Conservation (phyloP, 352 stramenopile species). For the Elongisporangium senticosum region DNA sequence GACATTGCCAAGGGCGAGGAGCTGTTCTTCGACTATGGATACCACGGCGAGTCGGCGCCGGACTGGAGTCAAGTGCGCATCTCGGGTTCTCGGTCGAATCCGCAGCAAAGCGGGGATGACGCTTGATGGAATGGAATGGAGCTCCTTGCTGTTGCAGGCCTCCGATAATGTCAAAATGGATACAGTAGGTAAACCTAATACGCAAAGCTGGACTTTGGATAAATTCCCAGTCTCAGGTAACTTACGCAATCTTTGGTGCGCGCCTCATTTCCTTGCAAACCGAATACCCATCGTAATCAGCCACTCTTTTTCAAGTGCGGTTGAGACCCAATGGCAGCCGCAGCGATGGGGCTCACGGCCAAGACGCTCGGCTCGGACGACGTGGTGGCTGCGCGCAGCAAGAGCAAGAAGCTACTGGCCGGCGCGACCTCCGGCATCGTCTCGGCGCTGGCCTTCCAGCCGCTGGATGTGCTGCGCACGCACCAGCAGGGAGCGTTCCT, state of each 20-base stretch:
- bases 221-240: neutral
- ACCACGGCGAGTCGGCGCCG: constrained; percentile 48
- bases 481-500: constrained; percentile 81
- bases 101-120: neutral
- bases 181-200: neutral
- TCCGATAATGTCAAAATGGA: neutral
- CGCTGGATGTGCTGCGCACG: constrained; percentile 79
- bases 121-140: neutral
- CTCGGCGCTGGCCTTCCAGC: constrained; percentile 80
- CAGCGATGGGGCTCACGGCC: neutral
- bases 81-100: constrained; percentile 14
- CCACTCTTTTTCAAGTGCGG: neutral
- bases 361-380: constrained; percentile 10
- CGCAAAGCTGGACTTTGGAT: neutral
- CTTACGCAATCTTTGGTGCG: neutral
- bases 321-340: neutral
- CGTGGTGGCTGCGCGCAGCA: constrained; percentile 25
- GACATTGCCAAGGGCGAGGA: constrained; percentile 84
- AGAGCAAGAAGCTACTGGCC: constrained; percentile 68
- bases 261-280: neutral
- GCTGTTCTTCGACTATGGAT: constrained; percentile 69
- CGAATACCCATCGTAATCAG: neutral
- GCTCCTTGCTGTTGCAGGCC: neutral
- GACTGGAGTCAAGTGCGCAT: constrained; percentile 64
- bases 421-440: constrained; percentile 73